phyloP scores from a whole-genome alignment of 345 rosid genomes.

The Euphorbia pulcherrima region DNA sequence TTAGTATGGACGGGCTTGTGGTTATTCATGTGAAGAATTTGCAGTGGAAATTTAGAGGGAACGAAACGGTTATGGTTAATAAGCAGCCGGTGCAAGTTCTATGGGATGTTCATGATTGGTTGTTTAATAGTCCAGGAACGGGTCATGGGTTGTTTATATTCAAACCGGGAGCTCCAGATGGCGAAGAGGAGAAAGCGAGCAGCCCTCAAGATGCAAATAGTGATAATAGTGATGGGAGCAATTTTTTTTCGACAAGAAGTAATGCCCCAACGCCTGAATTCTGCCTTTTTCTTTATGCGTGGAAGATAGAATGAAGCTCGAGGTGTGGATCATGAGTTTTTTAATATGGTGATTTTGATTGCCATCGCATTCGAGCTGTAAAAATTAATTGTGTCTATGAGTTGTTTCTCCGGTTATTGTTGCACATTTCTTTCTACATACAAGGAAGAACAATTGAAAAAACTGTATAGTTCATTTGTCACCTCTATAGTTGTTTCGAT shows the following conservation, averaged over 20 bases:
- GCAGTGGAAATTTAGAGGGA: constrained; percentile 96
- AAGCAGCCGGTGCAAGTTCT: constrained; percentile 68
- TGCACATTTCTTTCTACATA: no score
- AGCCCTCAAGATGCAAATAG: constrained; percentile 48
- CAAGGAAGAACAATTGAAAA: no score
- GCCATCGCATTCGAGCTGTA: constrained; percentile 2
- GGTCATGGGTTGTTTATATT: constrained; percentile 81
- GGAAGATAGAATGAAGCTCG: constrained; percentile 84
- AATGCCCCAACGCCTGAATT: constrained; percentile 47
- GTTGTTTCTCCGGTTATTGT: no score
- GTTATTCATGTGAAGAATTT: constrained; percentile 70
- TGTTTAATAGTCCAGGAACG: constrained; percentile 54
- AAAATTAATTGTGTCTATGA: not conserved
- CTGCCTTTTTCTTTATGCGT: constrained; percentile 79
- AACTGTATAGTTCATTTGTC: no score
- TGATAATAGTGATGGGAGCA: constrained; percentile 53
- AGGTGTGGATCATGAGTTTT: no score
- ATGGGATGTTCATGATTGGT: constrained; percentile 97
- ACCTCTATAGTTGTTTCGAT: no score
- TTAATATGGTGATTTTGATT: no score
- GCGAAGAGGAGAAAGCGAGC: constrained; percentile 51
- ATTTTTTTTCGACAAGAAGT: constrained; percentile 53
- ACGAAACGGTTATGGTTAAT: constrained; percentile 75
- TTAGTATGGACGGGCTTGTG: constrained; percentile 77
- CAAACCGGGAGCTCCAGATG: constrained; percentile 64